Conservation (phyloP, 805 yeast species). For the Blastobotrys attinorum region DNA sequence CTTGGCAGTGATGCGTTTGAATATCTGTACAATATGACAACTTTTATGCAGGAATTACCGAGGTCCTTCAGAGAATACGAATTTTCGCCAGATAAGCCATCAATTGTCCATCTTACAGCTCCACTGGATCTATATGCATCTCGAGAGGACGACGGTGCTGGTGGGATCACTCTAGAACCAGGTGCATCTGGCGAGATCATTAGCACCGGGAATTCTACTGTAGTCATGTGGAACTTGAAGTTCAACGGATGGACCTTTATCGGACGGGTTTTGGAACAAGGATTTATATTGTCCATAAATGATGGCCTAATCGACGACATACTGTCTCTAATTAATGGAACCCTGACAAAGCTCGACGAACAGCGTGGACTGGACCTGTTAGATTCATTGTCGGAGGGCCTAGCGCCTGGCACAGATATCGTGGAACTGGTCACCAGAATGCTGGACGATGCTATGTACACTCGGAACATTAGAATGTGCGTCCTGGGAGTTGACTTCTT, state of each 20-base stretch:
- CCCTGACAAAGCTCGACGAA: slow-evolving; percentile 35
- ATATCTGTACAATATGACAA: slow-evolving; percentile 48
- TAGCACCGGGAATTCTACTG: slow-evolving; percentile 27
- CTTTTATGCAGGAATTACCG: slow-evolving; percentile 49
- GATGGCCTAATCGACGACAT: slow-evolving; percentile 41
- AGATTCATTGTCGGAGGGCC: slow-evolving; percentile 35
- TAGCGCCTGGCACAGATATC: slow-evolving; percentile 45
- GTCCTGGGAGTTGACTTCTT: slow-evolving; percentile 44
- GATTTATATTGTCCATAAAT: slow-evolving; percentile 6
- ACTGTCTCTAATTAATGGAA: slow-evolving; percentile 42
- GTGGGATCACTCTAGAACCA: slow-evolving; percentile 37
- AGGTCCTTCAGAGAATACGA: slow-evolving; percentile 37
- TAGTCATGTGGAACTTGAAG: slow-evolving; percentile 59
- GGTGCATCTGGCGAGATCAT: slow-evolving; percentile 68
- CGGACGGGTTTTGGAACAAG: slow-evolving; percentile 69
- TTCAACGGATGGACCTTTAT: slow-evolving; percentile 84
- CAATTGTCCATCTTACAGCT: slow-evolving; percentile 42
- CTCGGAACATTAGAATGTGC: slow-evolving; percentile 41
- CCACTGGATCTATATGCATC: slow-evolving; percentile 50
- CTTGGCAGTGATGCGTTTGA: slow-evolving; percentile 58
- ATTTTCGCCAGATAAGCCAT: slow-evolving; percentile 39
- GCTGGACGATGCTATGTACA: slow-evolving; percentile 60
- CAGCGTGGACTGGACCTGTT: slow-evolving; percentile 35
- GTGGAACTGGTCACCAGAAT: slow-evolving; percentile 54
- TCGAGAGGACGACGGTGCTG: slow-evolving; percentile 40